Evolutionary conservation across 179 eudicot genomes (phyloP), one percentile per base, ranked within the genome.

Genomic region (Amaranthus tricolor): DNA sequence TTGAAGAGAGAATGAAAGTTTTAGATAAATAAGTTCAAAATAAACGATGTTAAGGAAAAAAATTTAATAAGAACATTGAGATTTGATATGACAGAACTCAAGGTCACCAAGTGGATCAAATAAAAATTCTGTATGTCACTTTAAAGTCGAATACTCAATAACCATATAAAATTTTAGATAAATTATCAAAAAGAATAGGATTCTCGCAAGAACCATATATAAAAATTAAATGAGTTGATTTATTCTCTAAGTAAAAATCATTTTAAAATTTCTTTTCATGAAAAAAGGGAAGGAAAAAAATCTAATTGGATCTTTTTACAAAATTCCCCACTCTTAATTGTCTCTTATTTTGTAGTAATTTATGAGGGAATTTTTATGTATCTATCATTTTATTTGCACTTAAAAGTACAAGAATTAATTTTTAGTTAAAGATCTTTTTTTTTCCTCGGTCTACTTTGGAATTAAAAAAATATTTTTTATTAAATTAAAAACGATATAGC

Each of bases 261-360:
- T 19, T 59, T 6, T 20, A 59, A 5, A 16, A 15, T 43, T 44
- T 44, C 45, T 64, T 6, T 15, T 62, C 16, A 5, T 6, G 17
- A 7, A 10, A 17, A 49, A 47, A 49, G 0, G 0, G 9, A 19
- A 5, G n/a, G 24, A 0, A 19, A 19, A 16, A 50, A 7, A 14
- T 53, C 49, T 24, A 6, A 73, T 73, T 73, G 81, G 77, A 62
- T 66, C 64, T 31, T 61, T 56, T 77, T 9, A 66, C 59, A 64
- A 66, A 64, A 64, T 43, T 45, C 55, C 21, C 79, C 80, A 77
- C 80, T 48, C 68, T 5, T 63, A 7, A 43, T 63, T 71, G 76
- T 71, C 80, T 64, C 66, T 53, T 62, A 16, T 71, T 70, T 62
- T 75, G 13, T 15, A 44, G 13, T 66, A 52, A 31, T 51, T 7